Evolutionary conservation across 805 yeast species (phyloP).

Genomic region (Scheffersomyces lignosus): DNA sequence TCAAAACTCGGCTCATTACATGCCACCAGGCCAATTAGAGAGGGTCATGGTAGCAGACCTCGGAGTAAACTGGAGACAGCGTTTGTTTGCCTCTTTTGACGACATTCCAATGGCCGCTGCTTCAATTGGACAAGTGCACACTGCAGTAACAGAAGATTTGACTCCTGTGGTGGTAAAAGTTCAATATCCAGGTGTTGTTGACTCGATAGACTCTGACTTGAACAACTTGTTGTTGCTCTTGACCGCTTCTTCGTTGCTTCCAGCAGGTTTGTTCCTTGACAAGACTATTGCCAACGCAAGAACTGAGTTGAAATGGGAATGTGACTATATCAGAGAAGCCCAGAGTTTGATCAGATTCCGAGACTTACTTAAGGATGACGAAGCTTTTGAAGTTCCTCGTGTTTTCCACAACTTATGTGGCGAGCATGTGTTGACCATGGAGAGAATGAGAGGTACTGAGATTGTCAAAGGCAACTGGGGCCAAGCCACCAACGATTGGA

Average conservation of each 20-base stretch:
- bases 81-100: conserved; percentile 69
- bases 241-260: conserved; percentile 83
- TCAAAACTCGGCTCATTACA: conserved; percentile 92
- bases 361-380: conserved; percentile 50
- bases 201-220: conserved; percentile 90
- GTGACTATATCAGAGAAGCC: conserved; percentile 92
- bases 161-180: conserved; percentile 89
- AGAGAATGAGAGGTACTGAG: conserved; percentile 78
- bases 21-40: conserved; percentile 91
- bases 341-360: conserved; percentile 67
- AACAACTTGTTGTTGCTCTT: conserved; percentile 79
- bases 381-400: conserved; percentile 74
- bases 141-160: conserved; percentile 66
- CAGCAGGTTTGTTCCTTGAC: conserved; percentile 89
- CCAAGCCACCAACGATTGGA: conserved; percentile 75
- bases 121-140: conserved; percentile 95
- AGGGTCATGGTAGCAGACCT: conserved; percentile 69
- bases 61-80: conserved; percentile 75
- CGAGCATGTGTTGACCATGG: conserved; percentile 85
- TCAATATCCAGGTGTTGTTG: conserved; percentile 96
- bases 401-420: conserved; percentile 79
- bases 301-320: conserved; percentile 93
- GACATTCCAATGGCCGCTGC: conserved; percentile 96
- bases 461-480: conserved; percentile 73
- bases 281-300: conserved; percentile 92